phyloP scores from a whole-genome alignment of 495 filamentous ascomycete genomes.

The Hypomontagnella monticulosa region DNA sequence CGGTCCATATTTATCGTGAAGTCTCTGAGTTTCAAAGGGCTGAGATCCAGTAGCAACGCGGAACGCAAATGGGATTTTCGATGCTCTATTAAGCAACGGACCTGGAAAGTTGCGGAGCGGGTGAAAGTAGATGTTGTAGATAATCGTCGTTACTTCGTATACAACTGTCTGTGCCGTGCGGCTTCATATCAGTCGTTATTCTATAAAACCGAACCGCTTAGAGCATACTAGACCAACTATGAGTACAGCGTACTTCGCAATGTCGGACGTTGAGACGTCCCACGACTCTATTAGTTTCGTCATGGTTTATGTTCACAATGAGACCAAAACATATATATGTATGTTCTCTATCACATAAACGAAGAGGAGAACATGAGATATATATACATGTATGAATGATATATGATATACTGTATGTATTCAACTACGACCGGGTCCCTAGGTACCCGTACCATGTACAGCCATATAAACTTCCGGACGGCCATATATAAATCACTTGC shows the following conservation, averaged over 20 bases:
- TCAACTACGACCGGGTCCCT: too few species aligned
- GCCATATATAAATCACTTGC: too few species aligned
- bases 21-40: conserved; percentile 34
- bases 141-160: conserved; percentile 19
- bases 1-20: conserved; percentile 61
- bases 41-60: conserved; percentile 31
- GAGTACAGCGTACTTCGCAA: conserved; percentile 23
- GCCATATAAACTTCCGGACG: too few species aligned
- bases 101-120: conserved; percentile 63
- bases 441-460: too few species aligned
- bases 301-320: conserved; percentile 10
- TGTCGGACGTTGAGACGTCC: conserved; percentile 14
- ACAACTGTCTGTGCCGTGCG: conserved; percentile 16
- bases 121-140: conserved; percentile 62
- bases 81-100: conserved; percentile 46
- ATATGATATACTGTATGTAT: too few species aligned
- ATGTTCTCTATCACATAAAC: background rate
- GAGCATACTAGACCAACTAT: conserved; percentile 20
- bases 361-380: background rate
- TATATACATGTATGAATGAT: too few species aligned
- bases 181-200: conserved; percentile 4
- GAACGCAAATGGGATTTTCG: conserved; percentile 35
- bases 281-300: background rate
- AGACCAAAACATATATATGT: background rate
- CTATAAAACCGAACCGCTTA: background rate